Base-by-base conservation (phyloP, 257 asterid genomes). In the Galeopsis tetrahit region DNA sequence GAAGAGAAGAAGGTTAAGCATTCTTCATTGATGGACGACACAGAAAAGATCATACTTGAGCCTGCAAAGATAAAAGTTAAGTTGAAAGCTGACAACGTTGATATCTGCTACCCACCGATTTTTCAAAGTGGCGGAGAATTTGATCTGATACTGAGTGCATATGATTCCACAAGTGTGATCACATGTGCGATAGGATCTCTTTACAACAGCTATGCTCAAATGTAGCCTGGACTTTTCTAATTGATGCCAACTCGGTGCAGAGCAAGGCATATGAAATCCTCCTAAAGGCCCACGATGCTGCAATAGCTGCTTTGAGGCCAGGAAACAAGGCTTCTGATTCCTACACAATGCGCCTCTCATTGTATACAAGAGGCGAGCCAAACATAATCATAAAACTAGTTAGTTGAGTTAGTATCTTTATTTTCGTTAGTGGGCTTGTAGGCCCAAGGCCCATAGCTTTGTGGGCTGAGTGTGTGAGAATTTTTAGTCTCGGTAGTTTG, bases 61-160 rank as follows among this genome's bases (percentile, higher is more conserved):
- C 96, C 89, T 49, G 74, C 68, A 8, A 83, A 43, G 84, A 81
- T 88, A 43, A 76, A 79, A 39, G 95, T 88, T 53, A 84, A 86
- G 76, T 81, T 88, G 76, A 85, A 82, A 71, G 85, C 92, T 32
- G 92, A 89, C 55, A 89, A 89, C 66, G 84, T 86, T 32, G 92
- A 85, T 79, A 86, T 89, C 33, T 89, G 92, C 75, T 86, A 89
- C 77, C 92, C 96, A 7, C 92, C 90, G 2, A 85, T 86, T 13
- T 85, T 89, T 70, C 90, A 89, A 77, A 86, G 91, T 13, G 95
- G 93, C 35, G 90, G 88, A 43, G 69, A 40, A 10, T 87, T 85
- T 57, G 87, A 87, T 79, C 86, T 87, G 56, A 75, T 76, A 69
- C 93, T 90, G 13, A 80, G 85, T 80, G 93, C 93, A 10, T 46